Conservation (phyloP, 148 eudicot species). For the Camellia japonica region DNA sequence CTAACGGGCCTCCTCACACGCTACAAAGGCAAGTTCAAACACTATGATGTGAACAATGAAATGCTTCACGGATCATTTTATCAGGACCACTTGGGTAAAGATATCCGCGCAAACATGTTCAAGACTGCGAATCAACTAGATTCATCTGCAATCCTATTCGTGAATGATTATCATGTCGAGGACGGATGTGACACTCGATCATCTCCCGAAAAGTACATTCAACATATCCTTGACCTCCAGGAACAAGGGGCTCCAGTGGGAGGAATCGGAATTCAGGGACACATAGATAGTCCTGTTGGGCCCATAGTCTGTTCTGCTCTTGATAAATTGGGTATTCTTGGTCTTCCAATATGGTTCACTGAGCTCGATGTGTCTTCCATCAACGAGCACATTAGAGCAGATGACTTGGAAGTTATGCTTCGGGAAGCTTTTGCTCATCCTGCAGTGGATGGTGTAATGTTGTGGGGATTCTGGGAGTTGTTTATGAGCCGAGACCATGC, state of each 20-base stretch:
- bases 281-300: conserved; percentile 85
- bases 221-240: conserved; percentile 68
- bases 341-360: conserved; percentile 94
- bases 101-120: conserved; percentile 74
- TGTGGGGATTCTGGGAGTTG: conserved; percentile 98
- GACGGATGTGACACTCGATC: conserved; percentile 72
- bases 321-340: conserved; percentile 74
- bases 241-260: conserved; percentile 89
- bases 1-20: conserved; percentile 69
- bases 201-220: conserved; percentile 77
- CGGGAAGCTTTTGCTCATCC: conserved; percentile 92
- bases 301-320: conserved; percentile 73
- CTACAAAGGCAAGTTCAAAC: conserved; percentile 87
- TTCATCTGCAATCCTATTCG: conserved; percentile 62
- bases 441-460: conserved; percentile 74
- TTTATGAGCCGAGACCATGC: conserved; percentile 73
- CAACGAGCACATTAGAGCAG: conserved; percentile 74
- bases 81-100: conserved; percentile 71
- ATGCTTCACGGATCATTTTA: conserved; percentile 94
- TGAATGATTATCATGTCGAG: conserved; percentile 89
- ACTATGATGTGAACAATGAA: conserved; percentile 95
- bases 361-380: conserved; percentile 86
- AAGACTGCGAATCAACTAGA: conserved; percentile 75
- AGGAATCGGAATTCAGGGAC: conserved; percentile 91
- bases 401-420: conserved; percentile 93